Conservation (phyloP, 1,284 basidiomycete species). For the Schizopora paradoxa region DNA sequence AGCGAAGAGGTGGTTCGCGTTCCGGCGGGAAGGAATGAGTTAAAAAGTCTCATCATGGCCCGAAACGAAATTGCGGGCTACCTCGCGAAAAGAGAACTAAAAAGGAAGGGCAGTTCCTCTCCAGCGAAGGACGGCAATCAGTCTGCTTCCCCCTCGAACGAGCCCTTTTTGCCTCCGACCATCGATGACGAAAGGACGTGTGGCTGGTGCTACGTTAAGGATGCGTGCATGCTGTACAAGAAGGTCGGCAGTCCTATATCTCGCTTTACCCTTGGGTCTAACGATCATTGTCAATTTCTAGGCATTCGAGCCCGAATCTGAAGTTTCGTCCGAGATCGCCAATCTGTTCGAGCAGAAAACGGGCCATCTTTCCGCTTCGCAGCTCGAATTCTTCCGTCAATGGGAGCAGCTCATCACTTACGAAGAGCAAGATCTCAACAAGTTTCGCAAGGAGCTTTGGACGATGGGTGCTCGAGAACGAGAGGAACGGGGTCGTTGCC, state of each 20-base stretch:
- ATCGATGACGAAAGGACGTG: conserved; percentile 82
- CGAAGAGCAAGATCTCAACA: conserved; percentile 83
- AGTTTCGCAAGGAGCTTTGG: conserved; percentile 91
- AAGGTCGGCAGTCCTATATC: conserved; percentile 47
- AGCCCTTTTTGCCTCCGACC: conserved; percentile 76
- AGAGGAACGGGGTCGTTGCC: conserved; percentile 76
- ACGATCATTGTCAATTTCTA: conserved; percentile 32
- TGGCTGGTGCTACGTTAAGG: conserved; percentile 75
- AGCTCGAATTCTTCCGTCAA: conserved; percentile 78
- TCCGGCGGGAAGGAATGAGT: conserved; percentile 72
- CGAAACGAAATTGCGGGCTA: conserved; percentile 86
- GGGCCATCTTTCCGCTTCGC: conserved; percentile 65
- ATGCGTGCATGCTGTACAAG: conserved; percentile 93
- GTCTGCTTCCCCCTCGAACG: too few relatives aligned
- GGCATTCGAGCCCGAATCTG: conserved; percentile 66
- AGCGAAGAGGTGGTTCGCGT: conserved; percentile 84
- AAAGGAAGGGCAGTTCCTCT: conserved; percentile 21
- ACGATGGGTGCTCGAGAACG: conserved; percentile 80
- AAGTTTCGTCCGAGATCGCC: conserved; percentile 62
- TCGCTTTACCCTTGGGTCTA: conserved; percentile 6
- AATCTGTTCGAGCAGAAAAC: conserved; percentile 78
- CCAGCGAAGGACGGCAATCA: conserved; percentile 5
- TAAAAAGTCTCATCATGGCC: conserved; percentile 75
- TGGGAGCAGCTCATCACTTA: conserved; percentile 88
- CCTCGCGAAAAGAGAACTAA: conserved; percentile 45